Percentiles rank a stretch among this genome's conserved stretches.
phyloP scores from a whole-genome alignment of 1,284 basidiomycete species.

The Lentinus polychrous region DNA sequence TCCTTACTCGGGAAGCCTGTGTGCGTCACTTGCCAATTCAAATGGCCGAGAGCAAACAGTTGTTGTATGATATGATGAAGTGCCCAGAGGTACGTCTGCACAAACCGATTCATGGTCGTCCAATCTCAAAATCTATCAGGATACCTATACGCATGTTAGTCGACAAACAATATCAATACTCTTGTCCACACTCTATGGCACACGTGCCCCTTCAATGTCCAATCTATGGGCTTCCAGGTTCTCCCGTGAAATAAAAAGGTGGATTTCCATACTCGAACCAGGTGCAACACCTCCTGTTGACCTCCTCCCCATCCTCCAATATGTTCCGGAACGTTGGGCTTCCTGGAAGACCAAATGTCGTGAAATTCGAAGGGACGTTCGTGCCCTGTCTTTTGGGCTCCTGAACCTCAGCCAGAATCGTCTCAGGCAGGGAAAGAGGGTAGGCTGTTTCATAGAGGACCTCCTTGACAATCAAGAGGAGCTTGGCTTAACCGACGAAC shows the following conservation, averaged over 20 bases:
- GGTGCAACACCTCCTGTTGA: slow-evolving; percentile 29
- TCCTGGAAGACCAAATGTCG: slow-evolving; percentile 25
- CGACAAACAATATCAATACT: slow-evolving; percentile 23
- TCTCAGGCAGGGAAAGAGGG: slow-evolving; percentile 1
- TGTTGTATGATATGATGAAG: slow-evolving; percentile 26
- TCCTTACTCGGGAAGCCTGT: slow-evolving; percentile 23
- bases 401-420: slow-evolving; percentile 11
- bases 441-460: slow-evolving; percentile 13
- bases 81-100: slow-evolving; percentile 22
- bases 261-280: slow-evolving; percentile 21
- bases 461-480: slow-evolving; percentile 6
- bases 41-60: slow-evolving; percentile 26
- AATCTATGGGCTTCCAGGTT: slow-evolving; percentile 19
- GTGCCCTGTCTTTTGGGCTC: slow-evolving; percentile 18
- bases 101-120: too few species aligned
- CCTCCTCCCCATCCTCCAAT: slow-evolving; percentile 26
- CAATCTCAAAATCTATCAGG: too few species aligned
- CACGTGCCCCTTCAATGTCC: slow-evolving; percentile 22
- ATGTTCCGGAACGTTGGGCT: slow-evolving; percentile 28
- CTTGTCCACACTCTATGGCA: slow-evolving; percentile 25
- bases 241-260: slow-evolving; percentile 20
- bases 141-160: slow-evolving; percentile 14
- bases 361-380: slow-evolving; percentile 18
- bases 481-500: slow-evolving; percentile 7
- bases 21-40: slow-evolving; percentile 22